Evolutionary conservation across 306 rosid genomes (phyloP), one percentile per base, ranked within the genome.

Genomic region (Sicyos edulis): DNA sequence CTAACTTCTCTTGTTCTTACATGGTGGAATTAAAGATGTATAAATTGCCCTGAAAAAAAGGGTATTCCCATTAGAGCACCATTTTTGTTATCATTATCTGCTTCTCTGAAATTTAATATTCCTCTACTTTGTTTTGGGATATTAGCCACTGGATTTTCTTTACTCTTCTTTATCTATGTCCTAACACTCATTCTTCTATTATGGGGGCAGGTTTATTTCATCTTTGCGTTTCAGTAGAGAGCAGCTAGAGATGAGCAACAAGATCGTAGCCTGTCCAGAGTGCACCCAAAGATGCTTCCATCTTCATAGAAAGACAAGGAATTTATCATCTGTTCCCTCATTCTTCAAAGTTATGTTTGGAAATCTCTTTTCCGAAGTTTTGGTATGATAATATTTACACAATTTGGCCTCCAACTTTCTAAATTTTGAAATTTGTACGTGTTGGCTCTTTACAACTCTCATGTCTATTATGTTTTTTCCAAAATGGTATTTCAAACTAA

Each of bases 271-370:
- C 64, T 83, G 93, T 62, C 50, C 29, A 7, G 61, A 60, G 6
- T 90, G 88, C 82, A 78, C 78, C 20, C 77, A 51, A 53, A 71
- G 76, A 54, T 81, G 91, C 72, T 59, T 58, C 37, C 66, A 65
- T 57, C 13, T 80, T 70, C 92, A 90, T 68, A 54, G 69, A 75
- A 80, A 67, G 67, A 64, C 74, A 68, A 76, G 53, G 63, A 78
- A 29, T 0, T 71, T 74, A 6, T 50, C 82, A 49, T 34, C 19
- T 5, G 77, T 44, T 15, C 50, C 50, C 37, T 83, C 90, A 21
- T 90, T 90, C 82, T 85, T 88, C 87, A 88, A 86, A 88, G 26
- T 88, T 80, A 78, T 90, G 80, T 10, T 80, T 52, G 85, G 80
- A 10, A 73, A 69, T 50, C 55, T 44, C 29, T 77, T 82, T 54